phyloP scores from a whole-genome alignment of 2,329 filamentous ascomycete genomes.

The Trichophyton rubrum region DNA sequence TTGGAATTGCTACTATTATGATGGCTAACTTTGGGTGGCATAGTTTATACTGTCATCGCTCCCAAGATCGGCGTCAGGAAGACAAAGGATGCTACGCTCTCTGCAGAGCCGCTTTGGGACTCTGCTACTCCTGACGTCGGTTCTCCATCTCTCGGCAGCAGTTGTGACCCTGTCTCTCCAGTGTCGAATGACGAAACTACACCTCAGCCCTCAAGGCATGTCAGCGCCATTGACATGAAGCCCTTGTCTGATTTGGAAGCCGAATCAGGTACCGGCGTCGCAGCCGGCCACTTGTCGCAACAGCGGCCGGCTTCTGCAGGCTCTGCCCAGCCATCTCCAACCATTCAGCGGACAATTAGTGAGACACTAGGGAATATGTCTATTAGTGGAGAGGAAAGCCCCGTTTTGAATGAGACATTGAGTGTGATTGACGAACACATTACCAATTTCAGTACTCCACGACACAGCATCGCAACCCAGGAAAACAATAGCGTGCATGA shows the following conservation, averaged over 20 bases:
- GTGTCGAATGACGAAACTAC: conserved; percentile 26
- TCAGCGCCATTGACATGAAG: conserved; percentile 22
- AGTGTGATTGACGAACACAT: conserved; percentile 97
- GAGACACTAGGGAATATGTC: conserved; percentile 39
- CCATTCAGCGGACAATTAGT: conserved; percentile 34
- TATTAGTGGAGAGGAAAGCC: conserved; percentile 48
- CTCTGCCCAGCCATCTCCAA: conserved; percentile 13
- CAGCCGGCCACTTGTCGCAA: conserved; percentile 9
- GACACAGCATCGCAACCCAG: conserved; percentile 41
- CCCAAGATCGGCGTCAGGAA: conserved; percentile 14
- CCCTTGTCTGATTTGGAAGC: conserved; percentile 14
- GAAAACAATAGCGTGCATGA: conserved; percentile 51
- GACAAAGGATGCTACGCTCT: conserved; percentile 5
- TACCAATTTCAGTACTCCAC: conserved; percentile 61
- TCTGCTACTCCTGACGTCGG: not conserved
- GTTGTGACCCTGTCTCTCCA: conserved; percentile 16
- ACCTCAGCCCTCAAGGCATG: conserved; percentile 30
- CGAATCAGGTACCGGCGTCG: not conserved
- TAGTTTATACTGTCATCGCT: conserved; percentile 20
- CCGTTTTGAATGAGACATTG: conserved; percentile 84
- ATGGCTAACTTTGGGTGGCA: conserved; percentile 7
- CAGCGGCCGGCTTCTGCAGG: not conserved
- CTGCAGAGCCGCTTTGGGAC: conserved; percentile 3
- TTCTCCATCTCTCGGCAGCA: not conserved
- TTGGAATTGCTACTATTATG: conserved; percentile 6